These are phyloP conservation scores for Colletotrichum sp. DNA, from an alignment of 2,329 filamentous ascomycete genomes.

Conservation along the genomic window DNA sequence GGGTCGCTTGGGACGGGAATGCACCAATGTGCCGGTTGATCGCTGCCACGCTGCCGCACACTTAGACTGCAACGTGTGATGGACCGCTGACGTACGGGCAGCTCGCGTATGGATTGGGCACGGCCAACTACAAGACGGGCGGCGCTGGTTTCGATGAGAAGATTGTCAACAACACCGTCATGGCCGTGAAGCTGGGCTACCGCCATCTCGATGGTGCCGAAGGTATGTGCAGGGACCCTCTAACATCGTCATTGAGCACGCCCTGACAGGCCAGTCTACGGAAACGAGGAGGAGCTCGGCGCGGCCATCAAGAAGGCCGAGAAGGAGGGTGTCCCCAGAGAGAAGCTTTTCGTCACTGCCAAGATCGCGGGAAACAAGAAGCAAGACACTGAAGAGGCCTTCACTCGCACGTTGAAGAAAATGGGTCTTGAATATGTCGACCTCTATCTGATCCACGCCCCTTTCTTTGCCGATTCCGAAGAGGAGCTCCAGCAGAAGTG, in stretches of 20 bases:
- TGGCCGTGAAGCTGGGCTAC: conserved; percentile 73
- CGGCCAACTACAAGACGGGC: conserved; percentile 64
- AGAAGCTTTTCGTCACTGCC: conserved; percentile 72
- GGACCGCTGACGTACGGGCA: conserved; percentile 31
- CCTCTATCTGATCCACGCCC: conserved; percentile 69
- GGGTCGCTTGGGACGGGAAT: not conserved
- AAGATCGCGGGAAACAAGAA: conserved; percentile 52
- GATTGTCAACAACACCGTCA: conserved; percentile 54
- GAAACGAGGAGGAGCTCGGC: conserved; percentile 74
- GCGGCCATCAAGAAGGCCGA: conserved; percentile 71
- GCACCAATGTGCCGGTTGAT: not conserved
- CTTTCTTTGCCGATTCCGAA: conserved; percentile 55
- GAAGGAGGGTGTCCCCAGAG: conserved; percentile 66
- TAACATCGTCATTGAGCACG: not conserved
- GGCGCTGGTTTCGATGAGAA: conserved; percentile 59
- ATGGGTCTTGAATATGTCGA: conserved; percentile 76
- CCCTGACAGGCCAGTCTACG: conserved; percentile 52
- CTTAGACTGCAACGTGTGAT: not conserved
- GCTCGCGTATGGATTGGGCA: conserved; percentile 77
- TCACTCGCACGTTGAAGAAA: conserved; percentile 65
- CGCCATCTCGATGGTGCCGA: conserved; percentile 78
- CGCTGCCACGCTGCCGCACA: not conserved
- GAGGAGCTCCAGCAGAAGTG: conserved; percentile 63
- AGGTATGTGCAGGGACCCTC: conserved; percentile 42
- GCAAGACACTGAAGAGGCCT: conserved; percentile 50